phyloP scores from a whole-genome alignment of 2,329 filamentous ascomycete species.

The Trichophyton equinum region DNA sequence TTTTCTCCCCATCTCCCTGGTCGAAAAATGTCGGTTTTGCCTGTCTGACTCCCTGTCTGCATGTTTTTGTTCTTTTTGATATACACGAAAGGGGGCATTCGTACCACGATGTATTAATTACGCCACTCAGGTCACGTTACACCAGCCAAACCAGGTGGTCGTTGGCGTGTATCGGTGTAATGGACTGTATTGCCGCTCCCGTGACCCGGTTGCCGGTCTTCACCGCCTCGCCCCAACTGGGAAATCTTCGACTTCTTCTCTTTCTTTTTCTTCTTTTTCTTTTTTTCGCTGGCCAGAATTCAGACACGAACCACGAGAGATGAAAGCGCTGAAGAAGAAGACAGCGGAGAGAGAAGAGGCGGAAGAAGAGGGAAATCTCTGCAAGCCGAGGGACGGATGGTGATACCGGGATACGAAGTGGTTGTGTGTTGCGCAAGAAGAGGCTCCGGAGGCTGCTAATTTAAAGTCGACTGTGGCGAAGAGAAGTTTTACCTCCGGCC shows the following conservation, averaged over 20 bases:
- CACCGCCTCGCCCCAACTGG: neutral
- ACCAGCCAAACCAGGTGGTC: neutral
- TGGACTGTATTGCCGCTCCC: constrained; percentile 1
- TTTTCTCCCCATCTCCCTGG: neutral
- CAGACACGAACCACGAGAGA: neutral
- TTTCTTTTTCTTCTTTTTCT: neutral
- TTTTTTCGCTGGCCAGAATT: neutral
- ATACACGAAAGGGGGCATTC: neutral
- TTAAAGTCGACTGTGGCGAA: neutral
- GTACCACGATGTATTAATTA: constrained; percentile 3
- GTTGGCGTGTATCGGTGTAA: neutral
- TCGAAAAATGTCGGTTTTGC: neutral
- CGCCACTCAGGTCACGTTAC: constrained; percentile 1
- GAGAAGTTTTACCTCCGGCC: neutral
- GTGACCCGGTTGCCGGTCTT: neutral
- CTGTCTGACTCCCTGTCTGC: neutral
- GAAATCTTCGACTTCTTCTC: neutral
- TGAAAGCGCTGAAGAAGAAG: neutral
- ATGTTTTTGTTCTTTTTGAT: neutral
- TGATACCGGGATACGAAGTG: neutral
- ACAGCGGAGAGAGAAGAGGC: neutral
- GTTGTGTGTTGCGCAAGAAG: neutral
- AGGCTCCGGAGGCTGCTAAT: neutral
- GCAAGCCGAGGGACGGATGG: neutral
- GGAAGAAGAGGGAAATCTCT: neutral